Evolutionary conservation across 2,329 filamentous ascomycete genomes (phyloP), one percentile per base, ranked within the genome.

Genomic region (Aspergillus sp.): DNA sequence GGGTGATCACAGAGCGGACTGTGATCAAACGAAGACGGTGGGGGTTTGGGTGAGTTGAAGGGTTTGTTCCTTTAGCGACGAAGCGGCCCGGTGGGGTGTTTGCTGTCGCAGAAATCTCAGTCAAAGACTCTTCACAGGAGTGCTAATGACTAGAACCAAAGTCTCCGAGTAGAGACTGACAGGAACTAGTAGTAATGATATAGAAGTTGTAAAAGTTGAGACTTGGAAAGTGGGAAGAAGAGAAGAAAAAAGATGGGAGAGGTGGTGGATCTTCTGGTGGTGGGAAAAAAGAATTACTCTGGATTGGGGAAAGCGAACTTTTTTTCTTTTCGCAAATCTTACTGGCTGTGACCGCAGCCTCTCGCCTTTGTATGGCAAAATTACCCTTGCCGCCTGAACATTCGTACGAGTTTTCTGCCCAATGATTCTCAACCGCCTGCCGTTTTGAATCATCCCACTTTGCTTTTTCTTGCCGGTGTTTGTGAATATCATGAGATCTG

Each of bases 1-100:
- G 27, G 75, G 61, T 64, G 79, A 86, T 84, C 88, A 86, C 90
- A 91, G 89, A 89, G 82, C 81, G 87, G 84, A 87, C 89, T 85
- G 83, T 79, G 86, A 91, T 84, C 88, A 86, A 54, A 41, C 54
- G 44, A 57, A 56, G 57, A 64, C 58, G 55, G 65, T 67, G 65
- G 65, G 63, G 65, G 68, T 66, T 65, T 67, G 63, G 63, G 63
- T 65, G 66, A 65, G 68, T 71, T 67, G 66, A 64, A 59, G 62
- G 58, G 55, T 55, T 61, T 67, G 53, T 46, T 64, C 66, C 64
- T 59, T 65, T 66, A 73, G 71, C 72, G 70, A 70, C 66, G 63
- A 71, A 70, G 63, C 65, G 68, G 45, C 63, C 65, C 64, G 64
- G 68, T 65, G 63, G 68, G 68, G 65, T 62, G 57, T 64, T 62